Percentiles rank a stretch among this genome's conserved stretches.
These are phyloP conservation scores for Mycena capillaripes DNA, from an alignment of 768 basidiomycete genomes.

Conservation along the genomic window DNA sequence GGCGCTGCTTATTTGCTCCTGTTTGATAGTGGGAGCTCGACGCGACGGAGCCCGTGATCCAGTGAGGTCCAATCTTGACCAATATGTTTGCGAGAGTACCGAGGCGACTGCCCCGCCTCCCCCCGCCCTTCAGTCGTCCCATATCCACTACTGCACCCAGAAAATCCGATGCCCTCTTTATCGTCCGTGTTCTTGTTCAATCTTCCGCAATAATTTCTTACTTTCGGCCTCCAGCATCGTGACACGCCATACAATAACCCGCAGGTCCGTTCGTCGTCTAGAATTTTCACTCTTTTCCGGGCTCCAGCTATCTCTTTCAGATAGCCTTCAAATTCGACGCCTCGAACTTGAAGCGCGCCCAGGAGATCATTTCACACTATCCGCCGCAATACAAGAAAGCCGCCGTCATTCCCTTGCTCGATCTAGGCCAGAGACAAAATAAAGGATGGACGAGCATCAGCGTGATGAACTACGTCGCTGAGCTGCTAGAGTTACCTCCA, in stretches of 20 bases:
- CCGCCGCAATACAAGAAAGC: conserved; percentile 99
- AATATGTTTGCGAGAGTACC: conserved; percentile 53
- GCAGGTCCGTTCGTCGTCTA: conserved; percentile 51
- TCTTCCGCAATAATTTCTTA: conserved; percentile 28
- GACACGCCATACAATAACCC: conserved; percentile 97
- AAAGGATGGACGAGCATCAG: conserved; percentile 98
- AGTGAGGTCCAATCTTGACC: conserved; percentile 12
- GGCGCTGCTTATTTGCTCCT: neutral
- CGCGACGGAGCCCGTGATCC: neutral
- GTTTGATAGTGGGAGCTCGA: neutral
- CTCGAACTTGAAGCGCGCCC: conserved; percentile 86
- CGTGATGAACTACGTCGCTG: conserved; percentile 99
- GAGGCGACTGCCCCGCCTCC: conserved; percentile 45
- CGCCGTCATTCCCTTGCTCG: conserved; percentile 95
- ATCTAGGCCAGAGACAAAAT: conserved; percentile 97
- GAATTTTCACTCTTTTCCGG: conserved; percentile 13
- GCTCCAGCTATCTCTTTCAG: conserved; percentile 53
- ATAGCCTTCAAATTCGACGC: conserved; percentile 90
- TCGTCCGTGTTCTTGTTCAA: conserved; percentile 65
- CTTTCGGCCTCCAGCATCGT: conserved; percentile 76
- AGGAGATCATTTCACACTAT: conserved; percentile 94
- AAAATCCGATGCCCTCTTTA: conserved; percentile 88
- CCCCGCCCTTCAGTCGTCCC: conserved; percentile 46
- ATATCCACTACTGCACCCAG: conserved; percentile 61
- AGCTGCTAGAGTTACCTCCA: conserved; percentile 92